Evolutionary conservation across 2,329 filamentous ascomycete species (phyloP).

Genomic region (Hypoxylon sp.): DNA sequence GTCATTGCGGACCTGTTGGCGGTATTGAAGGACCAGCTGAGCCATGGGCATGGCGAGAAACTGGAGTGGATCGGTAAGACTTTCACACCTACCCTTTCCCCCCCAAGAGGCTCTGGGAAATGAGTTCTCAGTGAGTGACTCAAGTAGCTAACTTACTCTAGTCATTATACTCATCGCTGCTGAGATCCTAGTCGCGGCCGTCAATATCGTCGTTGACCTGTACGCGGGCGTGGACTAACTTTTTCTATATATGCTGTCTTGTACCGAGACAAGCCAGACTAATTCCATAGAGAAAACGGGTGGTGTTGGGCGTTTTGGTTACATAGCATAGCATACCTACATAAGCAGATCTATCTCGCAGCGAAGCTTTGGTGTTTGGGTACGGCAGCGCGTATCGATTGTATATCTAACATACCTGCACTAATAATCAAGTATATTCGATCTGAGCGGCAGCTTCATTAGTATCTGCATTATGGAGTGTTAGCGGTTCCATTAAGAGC

Average conservation of each 20-base stretch:
- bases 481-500: neutral
- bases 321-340: conserved; percentile 29
- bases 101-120: neutral
- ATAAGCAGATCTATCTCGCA: neutral
- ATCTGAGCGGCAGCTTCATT: neutral
- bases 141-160: conserved; percentile 56
- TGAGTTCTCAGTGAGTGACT: neutral
- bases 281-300: conserved; percentile 4
- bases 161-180: conserved; percentile 97
- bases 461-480: neutral
- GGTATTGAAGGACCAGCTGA: conserved; percentile 95
- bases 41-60: conserved; percentile 91
- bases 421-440: conserved; percentile 1
- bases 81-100: neutral
- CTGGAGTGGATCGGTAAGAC: conserved; percentile 88
- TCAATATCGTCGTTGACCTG: conserved; percentile 96
- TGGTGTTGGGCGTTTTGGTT: conserved; percentile 19
- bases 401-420: neutral
- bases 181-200: conserved; percentile 90
- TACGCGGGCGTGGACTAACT: conserved; percentile 71
- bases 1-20: conserved; percentile 95
- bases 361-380: conserved; percentile 8
- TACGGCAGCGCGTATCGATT: conserved; percentile 2
- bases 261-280: neutral
- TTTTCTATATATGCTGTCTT: neutral